Evolutionary conservation across 495 filamentous ascomycete genomes (phyloP).

Genomic region (Podospora comata): DNA sequence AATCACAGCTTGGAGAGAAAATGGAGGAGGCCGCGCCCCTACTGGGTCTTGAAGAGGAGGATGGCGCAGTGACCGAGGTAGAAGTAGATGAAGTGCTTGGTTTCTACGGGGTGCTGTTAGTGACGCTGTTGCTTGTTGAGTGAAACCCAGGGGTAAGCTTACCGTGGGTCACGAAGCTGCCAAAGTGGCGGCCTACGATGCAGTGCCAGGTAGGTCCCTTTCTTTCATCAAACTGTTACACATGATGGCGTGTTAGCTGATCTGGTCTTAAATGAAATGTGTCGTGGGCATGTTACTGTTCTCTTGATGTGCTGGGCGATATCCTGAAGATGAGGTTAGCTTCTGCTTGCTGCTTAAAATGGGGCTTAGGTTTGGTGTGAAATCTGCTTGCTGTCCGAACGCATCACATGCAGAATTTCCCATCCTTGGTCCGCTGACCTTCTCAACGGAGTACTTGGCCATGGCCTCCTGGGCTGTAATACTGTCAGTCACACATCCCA

Average conservation of each 20-base stretch:
- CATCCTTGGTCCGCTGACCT: conserved; percentile 51
- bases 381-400: neutral
- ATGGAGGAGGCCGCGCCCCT: conserved; percentile 36
- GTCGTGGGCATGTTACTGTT: conserved; percentile 57
- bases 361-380: neutral
- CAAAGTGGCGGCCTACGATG: conserved; percentile 97
- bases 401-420: neutral
- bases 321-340: conserved; percentile 53
- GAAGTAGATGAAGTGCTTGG: conserved; percentile 99
- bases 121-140: neutral
- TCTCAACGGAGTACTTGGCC: conserved; percentile 88
- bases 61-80: conserved; percentile 98
- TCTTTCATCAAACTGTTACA: conserved; percentile 73
- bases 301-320: conserved; percentile 98
- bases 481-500: conserved; percentile 12
- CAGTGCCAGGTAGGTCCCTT: conserved; percentile 98
- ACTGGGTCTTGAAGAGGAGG: conserved; percentile 99
- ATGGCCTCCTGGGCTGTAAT: conserved; percentile 83
- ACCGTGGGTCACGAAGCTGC: conserved; percentile 99
- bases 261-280: conserved; percentile 5
- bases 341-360: conserved; percentile 9
- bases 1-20: conserved; percentile 28
- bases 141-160: conserved; percentile 27
- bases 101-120: conserved; percentile 57
- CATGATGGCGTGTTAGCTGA: conserved; percentile 19